Conservation (phyloP, 1,139 yeast species). For the Eremothecium gossypii region DNA sequence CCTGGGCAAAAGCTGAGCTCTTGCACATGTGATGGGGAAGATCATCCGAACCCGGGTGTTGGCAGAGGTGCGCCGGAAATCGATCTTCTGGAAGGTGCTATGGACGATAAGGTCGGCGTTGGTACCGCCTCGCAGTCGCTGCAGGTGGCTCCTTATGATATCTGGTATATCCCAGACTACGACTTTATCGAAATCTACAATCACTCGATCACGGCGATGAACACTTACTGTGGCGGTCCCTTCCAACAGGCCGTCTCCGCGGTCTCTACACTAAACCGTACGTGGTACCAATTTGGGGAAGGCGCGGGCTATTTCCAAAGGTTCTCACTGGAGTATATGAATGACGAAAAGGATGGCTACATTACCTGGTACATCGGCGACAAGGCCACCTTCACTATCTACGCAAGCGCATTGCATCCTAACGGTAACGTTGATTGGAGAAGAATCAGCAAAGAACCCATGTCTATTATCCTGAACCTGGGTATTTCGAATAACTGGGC, state of each 20-base stretch:
- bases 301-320: constrained; percentile 46
- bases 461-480: constrained; percentile 68
- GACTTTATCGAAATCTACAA: constrained; percentile 59
- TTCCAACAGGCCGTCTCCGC: constrained; percentile 79
- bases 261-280: constrained; percentile 54
- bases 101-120: constrained; percentile 37
- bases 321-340: constrained; percentile 68
- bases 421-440: constrained; percentile 79
- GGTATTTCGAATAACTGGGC: constrained; percentile 81
- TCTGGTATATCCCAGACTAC: constrained; percentile 80
- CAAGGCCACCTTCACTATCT: constrained; percentile 53
- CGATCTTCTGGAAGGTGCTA: constrained; percentile 73
- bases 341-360: constrained; percentile 59
- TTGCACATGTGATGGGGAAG: constrained; percentile 68
- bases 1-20: constrained; percentile 66
- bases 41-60: constrained; percentile 67
- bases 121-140: constrained; percentile 76
- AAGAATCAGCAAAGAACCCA: constrained; percentile 71
- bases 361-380: constrained; percentile 76
- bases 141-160: constrained; percentile 78
- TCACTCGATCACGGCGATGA: constrained; percentile 53
- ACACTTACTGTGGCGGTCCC: constrained; percentile 75
- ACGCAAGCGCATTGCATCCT: constrained; percentile 59
- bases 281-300: constrained; percentile 66
- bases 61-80: constrained; percentile 92